phyloP scores from a whole-genome alignment of 495 filamentous ascomycete species.

The Penicillium waksmanii region DNA sequence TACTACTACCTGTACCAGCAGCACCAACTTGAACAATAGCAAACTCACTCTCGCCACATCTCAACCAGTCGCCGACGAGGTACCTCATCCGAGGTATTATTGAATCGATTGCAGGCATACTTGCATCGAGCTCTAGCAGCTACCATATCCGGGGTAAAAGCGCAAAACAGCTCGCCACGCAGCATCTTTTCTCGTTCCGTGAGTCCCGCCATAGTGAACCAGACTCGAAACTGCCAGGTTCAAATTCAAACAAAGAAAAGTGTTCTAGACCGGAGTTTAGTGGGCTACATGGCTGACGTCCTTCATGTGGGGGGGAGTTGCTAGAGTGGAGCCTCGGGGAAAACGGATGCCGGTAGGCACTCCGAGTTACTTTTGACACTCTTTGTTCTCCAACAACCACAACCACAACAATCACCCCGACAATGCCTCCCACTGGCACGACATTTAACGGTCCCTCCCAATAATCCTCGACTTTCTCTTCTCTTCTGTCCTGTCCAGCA shows the following conservation, averaged over 20 bases:
- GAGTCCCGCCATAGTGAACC: slow-evolving; percentile 22
- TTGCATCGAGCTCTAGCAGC: slow-evolving; percentile 62
- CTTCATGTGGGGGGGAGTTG: too few species aligned
- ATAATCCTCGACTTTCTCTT: background rate
- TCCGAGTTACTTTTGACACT: too few species aligned
- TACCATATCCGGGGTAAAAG: slow-evolving; percentile 58
- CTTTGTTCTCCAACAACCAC: too few species aligned
- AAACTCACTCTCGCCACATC: slow-evolving; percentile 74
- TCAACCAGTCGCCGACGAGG: slow-evolving; percentile 61
- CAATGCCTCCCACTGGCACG: background rate
- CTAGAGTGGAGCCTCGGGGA: too few species aligned
- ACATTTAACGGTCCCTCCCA: background rate
- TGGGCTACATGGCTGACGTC: too few species aligned
- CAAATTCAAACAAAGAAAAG: too few species aligned
- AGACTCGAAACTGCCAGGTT: too few species aligned
- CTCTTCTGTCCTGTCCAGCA: too few species aligned
- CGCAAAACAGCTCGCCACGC: slow-evolving; percentile 50
- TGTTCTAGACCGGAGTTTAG: too few species aligned
- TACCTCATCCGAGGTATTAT: slow-evolving; percentile 56
- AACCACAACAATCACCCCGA: too few species aligned
- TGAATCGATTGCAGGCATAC: slow-evolving; percentile 63
- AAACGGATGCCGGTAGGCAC: too few species aligned
- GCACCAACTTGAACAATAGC: background rate
- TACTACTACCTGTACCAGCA: background rate
- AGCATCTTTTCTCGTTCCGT: slow-evolving; percentile 42